Evolutionary conservation across 225 moss, liverwort and hornwort species (phyloP), one percentile per base, ranked within the genome.

Genomic region (Climacium dendroides): DNA sequence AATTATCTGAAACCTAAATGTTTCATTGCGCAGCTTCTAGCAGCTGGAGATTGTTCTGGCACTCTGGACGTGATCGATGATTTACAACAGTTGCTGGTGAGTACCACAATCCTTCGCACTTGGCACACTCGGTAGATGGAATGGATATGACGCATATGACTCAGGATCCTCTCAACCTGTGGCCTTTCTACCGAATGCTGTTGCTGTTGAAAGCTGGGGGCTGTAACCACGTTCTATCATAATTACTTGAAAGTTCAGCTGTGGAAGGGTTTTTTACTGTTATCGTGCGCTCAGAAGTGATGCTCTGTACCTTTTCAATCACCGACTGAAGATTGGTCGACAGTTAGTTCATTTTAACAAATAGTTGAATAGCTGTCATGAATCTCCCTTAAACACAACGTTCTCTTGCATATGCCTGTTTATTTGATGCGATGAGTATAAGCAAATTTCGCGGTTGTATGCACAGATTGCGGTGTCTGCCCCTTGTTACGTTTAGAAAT

Each of bases 31-130:
- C 99, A 99, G 99, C 97, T 99, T 92, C 95, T 99, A 80, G 91
- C 92, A 87, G 93, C 95, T 83, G 97, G 96, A 93, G 99, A 99
- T 91, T 96, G 97, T 90, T 94, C 95, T 83, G 99, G 99, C 85
- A 95, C 95, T 79, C 91, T 99, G 85, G 97, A 99, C 88, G 95
- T 99, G 75, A 93, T 99, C 77, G 99, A 97, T 85, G 95, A 99
- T 91, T 91, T 99, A 87, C 96, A 97, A 83, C 96, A 93, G 48
- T 84, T 99, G 92, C 91, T 96, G 95, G 99, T 97, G 90, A 92
- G 94, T 74, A 74, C 86, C 50, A 48, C 28, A 92, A 60, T 47
- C 64, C 81, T 66, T 14, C 74, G 53, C 43, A 63, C 81, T 67
- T 24, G 73, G 37, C 60, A 65, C 47, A 73, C 53, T 64, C 41